Conservation (phyloP, 306 rosid genomes). For the Gastrolobium villosum region DNA sequence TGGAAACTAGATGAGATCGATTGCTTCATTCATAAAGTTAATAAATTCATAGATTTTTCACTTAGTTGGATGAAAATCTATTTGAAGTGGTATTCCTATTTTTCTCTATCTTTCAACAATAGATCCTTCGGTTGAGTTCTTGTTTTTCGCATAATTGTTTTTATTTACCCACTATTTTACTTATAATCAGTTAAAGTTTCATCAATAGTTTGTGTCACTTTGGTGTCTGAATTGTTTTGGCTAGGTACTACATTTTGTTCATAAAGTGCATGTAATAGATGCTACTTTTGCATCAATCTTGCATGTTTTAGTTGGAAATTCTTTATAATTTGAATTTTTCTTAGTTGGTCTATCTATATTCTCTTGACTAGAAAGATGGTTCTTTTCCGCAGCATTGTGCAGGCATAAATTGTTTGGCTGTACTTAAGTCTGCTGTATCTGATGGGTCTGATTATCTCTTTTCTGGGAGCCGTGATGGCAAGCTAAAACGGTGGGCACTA, state of each 20-base stretch:
- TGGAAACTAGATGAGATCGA: slow-evolving; percentile 28
- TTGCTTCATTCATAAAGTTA: slow-evolving; percentile 23
- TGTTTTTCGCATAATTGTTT: neutral
- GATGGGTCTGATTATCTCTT: slow-evolving; percentile 71
- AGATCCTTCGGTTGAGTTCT: neutral
- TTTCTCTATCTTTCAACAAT: neutral
- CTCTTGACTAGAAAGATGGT: slow-evolving; percentile 45
- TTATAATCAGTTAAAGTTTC: slow-evolving; percentile 16
- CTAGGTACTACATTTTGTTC: slow-evolving; percentile 7
- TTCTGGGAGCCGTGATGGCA: slow-evolving; percentile 93
- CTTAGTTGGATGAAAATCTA: neutral
- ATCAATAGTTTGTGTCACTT: neutral
- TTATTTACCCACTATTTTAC: slow-evolving; percentile 5
- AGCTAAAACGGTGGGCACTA: slow-evolving; percentile 77
- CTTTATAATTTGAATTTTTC: neutral
- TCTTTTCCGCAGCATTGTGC: slow-evolving; percentile 81
- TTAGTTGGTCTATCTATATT: neutral
- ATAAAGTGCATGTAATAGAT: neutral
- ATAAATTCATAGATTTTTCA: slow-evolving; percentile 13
- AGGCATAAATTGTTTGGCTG: slow-evolving; percentile 78
- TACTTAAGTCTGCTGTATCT: slow-evolving; percentile 59
- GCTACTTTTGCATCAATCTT: neutral
- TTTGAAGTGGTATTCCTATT: neutral
- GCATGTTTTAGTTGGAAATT: slow-evolving; percentile 23
- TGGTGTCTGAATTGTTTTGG: neutral